phyloP scores from a whole-genome alignment of 768 basidiomycete species.

The Zangia roseola region DNA sequence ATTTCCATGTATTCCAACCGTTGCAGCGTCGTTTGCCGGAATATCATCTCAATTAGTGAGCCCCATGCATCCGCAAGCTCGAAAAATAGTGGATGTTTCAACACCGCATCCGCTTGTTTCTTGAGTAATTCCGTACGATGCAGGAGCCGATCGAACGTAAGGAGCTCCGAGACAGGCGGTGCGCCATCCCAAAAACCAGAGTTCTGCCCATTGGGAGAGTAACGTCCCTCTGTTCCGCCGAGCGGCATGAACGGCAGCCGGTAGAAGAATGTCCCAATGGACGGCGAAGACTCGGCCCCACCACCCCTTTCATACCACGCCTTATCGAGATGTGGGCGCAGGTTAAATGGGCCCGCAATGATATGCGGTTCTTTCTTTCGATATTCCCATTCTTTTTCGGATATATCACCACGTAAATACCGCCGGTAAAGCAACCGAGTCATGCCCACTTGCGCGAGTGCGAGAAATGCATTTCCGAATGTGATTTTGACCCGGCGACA shows the following conservation, averaged over 20 bases:
- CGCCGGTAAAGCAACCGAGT: constrained; percentile 47
- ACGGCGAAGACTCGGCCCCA: constrained; percentile 37
- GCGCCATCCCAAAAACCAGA: constrained; percentile 6
- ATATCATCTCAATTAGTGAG: constrained; percentile 5
- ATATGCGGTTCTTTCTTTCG: constrained; percentile 47
- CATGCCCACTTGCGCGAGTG: constrained; percentile 50
- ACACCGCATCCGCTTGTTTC: constrained; percentile 31
- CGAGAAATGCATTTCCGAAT: constrained; percentile 47
- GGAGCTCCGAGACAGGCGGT: constrained; percentile 40
- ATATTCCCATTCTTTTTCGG: constrained; percentile 48
- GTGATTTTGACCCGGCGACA: constrained; percentile 45
- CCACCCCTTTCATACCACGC: constrained; percentile 47
- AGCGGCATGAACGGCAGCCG: constrained; percentile 48
- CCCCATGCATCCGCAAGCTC: constrained; percentile 34
- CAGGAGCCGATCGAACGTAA: constrained; percentile 45
- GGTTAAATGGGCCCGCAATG: constrained; percentile 48
- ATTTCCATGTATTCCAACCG: constrained; percentile 19
- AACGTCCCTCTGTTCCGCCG: constrained; percentile 11
- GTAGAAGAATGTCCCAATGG: constrained; percentile 45
- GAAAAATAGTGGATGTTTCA: constrained; percentile 44
- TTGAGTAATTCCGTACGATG: constrained; percentile 38
- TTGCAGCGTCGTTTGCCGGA: constrained; percentile 16
- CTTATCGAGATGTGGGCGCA: constrained; percentile 46
- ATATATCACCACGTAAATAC: constrained; percentile 44
- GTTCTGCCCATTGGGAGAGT: background rate